A percentile compares a stretch with the other conserved stretches of the same genome.
Evolutionary conservation across 331 rosid species (phyloP).

Genomic region (Spiraea crenata): DNA sequence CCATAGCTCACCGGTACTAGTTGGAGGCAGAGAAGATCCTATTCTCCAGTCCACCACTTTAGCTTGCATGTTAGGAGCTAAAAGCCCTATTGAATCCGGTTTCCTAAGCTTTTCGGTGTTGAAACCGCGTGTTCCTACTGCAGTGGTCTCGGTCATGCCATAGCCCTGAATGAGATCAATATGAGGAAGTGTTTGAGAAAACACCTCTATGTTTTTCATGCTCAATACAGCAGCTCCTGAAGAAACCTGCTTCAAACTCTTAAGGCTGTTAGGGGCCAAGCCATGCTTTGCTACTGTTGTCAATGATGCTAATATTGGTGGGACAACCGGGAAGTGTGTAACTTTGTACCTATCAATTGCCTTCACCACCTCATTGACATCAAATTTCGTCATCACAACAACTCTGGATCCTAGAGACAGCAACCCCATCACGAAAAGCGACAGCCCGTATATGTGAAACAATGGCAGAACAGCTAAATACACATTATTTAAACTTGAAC

Average conservation of each 20-base stretch:
- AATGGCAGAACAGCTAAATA: constrained; percentile 69
- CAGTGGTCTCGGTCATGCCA: constrained; percentile 86
- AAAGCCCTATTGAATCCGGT: constrained; percentile 66
- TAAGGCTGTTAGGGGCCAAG: constrained; percentile 32
- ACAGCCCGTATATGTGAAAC: constrained; percentile 75
- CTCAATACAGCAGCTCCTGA: constrained; percentile 72
- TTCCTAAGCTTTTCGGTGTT: constrained; percentile 52
- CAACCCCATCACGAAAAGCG: constrained; percentile 57
- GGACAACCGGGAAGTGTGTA: constrained; percentile 62
- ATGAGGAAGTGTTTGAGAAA: constrained; percentile 48
- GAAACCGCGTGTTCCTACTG: constrained; percentile 72
- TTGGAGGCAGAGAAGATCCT: constrained; percentile 64
- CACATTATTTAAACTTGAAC: constrained; percentile 46
- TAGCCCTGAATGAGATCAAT: constrained; percentile 90
- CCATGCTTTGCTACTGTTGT: constrained; percentile 31
- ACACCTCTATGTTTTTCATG: constrained; percentile 38
- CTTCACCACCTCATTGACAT: constrained; percentile 39
- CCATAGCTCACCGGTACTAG: constrained; percentile 77
- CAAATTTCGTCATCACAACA: constrained; percentile 67
- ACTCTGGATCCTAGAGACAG: constrained; percentile 70
- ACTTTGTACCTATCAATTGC: constrained; percentile 58
- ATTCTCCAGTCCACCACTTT: constrained; percentile 65
- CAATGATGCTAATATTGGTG: constrained; percentile 62
- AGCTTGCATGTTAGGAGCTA: constrained; percentile 87
- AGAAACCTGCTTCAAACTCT: constrained; percentile 74